phyloP scores from a whole-genome alignment of 352 stramenopile species.

The Pythium utonaiense region DNA sequence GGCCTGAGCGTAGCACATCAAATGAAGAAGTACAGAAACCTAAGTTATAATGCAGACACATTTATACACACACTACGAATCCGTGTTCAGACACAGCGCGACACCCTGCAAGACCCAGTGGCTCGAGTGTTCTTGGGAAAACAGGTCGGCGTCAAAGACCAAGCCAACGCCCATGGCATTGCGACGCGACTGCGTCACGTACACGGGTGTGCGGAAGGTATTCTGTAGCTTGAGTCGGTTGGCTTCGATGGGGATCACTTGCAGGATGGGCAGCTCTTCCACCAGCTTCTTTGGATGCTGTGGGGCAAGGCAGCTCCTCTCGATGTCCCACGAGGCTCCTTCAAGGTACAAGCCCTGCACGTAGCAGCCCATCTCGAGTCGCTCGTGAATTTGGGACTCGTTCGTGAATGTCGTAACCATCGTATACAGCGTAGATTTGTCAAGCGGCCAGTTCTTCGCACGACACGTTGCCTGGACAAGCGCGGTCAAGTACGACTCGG shows the following conservation, averaged over 20 bases:
- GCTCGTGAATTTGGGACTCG: slow-evolving; percentile 54
- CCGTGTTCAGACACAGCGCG: slow-evolving; percentile 90
- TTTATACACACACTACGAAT: slow-evolving; percentile 67
- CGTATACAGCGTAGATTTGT: slow-evolving; percentile 94
- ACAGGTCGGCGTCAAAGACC: slow-evolving; percentile 93
- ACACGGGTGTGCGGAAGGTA: slow-evolving; percentile 94
- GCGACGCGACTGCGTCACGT: slow-evolving; percentile 91
- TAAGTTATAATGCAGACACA: background rate
- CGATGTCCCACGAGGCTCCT: slow-evolving; percentile 91
- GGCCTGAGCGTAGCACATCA: background rate
- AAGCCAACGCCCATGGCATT: slow-evolving; percentile 96
- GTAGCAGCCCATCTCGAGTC: slow-evolving; percentile 89
- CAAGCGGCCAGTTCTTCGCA: slow-evolving; percentile 91
- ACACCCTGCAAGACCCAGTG: slow-evolving; percentile 96
- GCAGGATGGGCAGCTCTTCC: slow-evolving; percentile 91
- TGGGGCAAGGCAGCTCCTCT: slow-evolving; percentile 61
- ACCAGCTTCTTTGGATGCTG: slow-evolving; percentile 95
- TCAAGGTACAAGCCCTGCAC: slow-evolving; percentile 92
- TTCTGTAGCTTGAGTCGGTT: slow-evolving; percentile 94
- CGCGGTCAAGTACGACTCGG: slow-evolving; percentile 94
- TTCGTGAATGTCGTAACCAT: slow-evolving; percentile 85
- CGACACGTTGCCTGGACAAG: slow-evolving; percentile 94
- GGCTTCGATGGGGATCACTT: slow-evolving; percentile 95
- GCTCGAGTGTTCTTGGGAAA: slow-evolving; percentile 87
- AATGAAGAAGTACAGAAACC: background rate